Evolutionary conservation across 306 rosid genomes (phyloP).

Genomic region (Acacia confusa): DNA sequence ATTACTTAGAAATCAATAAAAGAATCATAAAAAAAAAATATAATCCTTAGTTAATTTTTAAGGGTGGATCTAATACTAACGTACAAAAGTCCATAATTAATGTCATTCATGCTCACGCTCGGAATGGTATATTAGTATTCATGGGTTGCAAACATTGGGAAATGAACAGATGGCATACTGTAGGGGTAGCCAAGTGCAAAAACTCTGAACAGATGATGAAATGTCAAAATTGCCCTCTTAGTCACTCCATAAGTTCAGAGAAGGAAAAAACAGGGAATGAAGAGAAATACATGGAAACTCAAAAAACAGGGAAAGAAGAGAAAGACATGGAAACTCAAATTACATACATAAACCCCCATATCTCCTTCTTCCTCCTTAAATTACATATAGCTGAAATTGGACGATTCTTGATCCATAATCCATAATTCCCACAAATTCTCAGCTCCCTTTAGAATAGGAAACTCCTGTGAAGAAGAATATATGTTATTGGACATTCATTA

Average conservation of each 20-base stretch:
- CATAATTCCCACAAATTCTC: constrained; percentile 21
- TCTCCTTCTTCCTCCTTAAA: neutral
- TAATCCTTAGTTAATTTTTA: too few species aligned
- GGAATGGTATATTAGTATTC: too few species aligned
- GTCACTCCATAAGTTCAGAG: neutral
- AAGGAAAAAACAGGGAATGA: neutral
- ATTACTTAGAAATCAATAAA: too few species aligned
- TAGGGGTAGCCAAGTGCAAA: too few species aligned
- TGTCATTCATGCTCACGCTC: too few species aligned
- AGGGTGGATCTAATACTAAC: too few species aligned
- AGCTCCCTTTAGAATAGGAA: constrained; percentile 17
- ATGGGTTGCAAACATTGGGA: too few species aligned
- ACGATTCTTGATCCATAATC: neutral
- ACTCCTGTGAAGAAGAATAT: constrained; percentile 8
- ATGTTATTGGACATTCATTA: constrained; percentile 21
- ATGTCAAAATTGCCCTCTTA: neutral
- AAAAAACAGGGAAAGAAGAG: neutral
- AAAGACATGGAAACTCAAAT: neutral
- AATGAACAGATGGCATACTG: too few species aligned
- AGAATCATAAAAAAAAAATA: too few species aligned
- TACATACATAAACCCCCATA: neutral
- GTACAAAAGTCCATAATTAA: too few species aligned
- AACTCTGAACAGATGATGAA: neutral
- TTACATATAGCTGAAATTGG: neutral
- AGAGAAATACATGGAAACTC: neutral